Evolutionary conservation across 306 rosid species (phyloP).

Genomic region (Sphenostylis stenocarpa): DNA sequence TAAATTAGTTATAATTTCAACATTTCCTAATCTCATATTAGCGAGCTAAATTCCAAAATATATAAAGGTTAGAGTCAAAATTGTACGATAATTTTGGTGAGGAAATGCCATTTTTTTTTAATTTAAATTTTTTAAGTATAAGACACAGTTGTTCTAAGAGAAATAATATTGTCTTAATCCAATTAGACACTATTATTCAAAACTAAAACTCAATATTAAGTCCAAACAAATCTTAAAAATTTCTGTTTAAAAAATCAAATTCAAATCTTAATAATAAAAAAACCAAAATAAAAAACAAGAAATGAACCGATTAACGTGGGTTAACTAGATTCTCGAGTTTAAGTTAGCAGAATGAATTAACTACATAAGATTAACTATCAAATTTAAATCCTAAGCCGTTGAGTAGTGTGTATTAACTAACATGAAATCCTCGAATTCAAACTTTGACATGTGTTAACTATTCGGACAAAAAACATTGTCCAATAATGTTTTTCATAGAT

Average conservation of each 20-base stretch:
- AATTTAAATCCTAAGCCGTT: too few species aligned
- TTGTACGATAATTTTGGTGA: background rate
- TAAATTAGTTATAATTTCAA: background rate
- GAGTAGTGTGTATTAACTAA: too few species aligned
- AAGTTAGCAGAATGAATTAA: background rate
- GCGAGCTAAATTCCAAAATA: background rate
- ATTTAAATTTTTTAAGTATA: background rate
- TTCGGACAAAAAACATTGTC: too few species aligned
- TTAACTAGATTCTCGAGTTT: background rate
- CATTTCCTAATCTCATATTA: background rate
- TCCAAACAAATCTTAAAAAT: too few species aligned
- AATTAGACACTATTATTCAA: too few species aligned
- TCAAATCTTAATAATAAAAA: background rate
- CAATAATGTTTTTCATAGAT: too few species aligned
- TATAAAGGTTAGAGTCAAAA: background rate
- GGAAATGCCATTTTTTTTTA: background rate
- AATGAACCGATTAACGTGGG: background rate
- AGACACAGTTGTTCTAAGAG: background rate
- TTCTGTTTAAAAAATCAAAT: background rate
- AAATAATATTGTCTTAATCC: too few species aligned
- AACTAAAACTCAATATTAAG: background rate
- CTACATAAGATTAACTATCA: too few species aligned
- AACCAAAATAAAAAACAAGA: too few species aligned
- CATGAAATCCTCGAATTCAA: too few species aligned
- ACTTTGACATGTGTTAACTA: too few species aligned